These are phyloP conservation scores for Quillaja saponaria DNA, from an alignment of 306 rosid species.

Conservation along the genomic window DNA sequence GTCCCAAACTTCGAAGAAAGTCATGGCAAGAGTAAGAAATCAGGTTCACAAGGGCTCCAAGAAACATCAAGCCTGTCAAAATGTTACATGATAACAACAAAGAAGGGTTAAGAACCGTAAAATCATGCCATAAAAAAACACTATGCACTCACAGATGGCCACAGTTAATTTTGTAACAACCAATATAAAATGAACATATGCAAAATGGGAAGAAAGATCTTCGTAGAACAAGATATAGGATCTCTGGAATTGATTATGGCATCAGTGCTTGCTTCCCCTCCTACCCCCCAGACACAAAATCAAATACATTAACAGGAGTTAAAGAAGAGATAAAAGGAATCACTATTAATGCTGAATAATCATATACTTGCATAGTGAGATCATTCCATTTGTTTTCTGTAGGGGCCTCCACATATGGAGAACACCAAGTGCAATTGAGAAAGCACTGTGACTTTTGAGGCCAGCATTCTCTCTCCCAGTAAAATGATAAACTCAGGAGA, in stretches of 20 bases:
- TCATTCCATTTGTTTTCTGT: conserved; percentile 34
- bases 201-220: not conserved
- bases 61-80: conserved; percentile 98
- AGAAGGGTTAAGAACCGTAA: conserved; percentile 60
- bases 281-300: not conserved
- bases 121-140: conserved; percentile 32
- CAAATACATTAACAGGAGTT: conserved; percentile 19
- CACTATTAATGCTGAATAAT: not conserved
- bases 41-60: conserved; percentile 99
- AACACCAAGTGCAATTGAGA: conserved; percentile 35
- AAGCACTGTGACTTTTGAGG: not conserved
- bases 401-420: conserved; percentile 43
- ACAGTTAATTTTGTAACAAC: conserved; percentile 13
- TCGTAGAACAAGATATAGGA: conserved; percentile 16
- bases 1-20: conserved; percentile 99
- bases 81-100: conserved; percentile 64
- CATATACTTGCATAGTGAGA: conserved; percentile 47
- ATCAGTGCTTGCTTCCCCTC: too few species aligned
- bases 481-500: conserved; percentile 4
- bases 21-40: conserved; percentile 99
- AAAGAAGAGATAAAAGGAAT: conserved; percentile 25
- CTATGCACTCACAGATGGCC: conserved; percentile 20
- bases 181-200: conserved; percentile 8
- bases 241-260: too few species aligned
- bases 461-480: not conserved